Evolutionary conservation across 1,284 basidiomycete genomes (phyloP).

Genomic region (Cutaneotrichosporon sp.): DNA sequence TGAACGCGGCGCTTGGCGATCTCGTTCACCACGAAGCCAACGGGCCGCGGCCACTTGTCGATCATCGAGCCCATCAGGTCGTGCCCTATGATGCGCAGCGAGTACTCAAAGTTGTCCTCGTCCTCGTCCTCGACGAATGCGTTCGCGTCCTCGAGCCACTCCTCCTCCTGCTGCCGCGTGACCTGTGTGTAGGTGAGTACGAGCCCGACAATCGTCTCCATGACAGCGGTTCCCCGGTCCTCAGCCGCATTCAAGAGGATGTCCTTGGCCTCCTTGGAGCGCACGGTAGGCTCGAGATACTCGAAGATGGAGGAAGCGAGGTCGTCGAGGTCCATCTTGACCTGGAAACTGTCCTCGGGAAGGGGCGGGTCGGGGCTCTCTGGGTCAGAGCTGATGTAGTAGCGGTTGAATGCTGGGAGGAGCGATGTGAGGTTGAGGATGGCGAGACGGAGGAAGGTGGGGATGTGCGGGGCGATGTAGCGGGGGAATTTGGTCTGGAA

Average conservation of each 20-base stretch:
- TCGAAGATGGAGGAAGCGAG: slow-evolving; percentile 77
- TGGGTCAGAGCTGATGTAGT: slow-evolving; percentile 62
- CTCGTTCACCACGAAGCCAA: slow-evolving; percentile 62
- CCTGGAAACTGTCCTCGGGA: slow-evolving; percentile 63
- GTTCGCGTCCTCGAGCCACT: slow-evolving; percentile 84
- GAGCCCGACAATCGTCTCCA: slow-evolving; percentile 61
- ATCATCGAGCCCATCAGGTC: slow-evolving; percentile 76
- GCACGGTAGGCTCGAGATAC: slow-evolving; percentile 69
- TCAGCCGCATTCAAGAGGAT: slow-evolving; percentile 26
- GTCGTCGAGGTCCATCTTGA: slow-evolving; percentile 63
- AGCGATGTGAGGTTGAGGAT: slow-evolving; percentile 67
- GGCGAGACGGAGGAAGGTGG: slow-evolving; percentile 63
- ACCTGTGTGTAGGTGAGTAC: slow-evolving; percentile 79
- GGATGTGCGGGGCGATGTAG: slow-evolving; percentile 62
- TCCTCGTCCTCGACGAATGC: slow-evolving; percentile 93
- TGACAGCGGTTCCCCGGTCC: slow-evolving; percentile 53
- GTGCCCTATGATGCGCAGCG: slow-evolving; percentile 76
- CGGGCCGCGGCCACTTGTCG: slow-evolving; percentile 63
- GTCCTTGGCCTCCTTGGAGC: slow-evolving; percentile 26
- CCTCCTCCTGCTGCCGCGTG: slow-evolving; percentile 77
- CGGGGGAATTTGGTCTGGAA: slow-evolving; percentile 75
- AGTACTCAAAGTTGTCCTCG: slow-evolving; percentile 80
- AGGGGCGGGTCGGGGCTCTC: slow-evolving; percentile 58
- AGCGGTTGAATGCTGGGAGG: slow-evolving; percentile 65
- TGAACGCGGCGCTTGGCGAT: slow-evolving; percentile 58